Percentiles rank a stretch among this genome's conserved stretches.
These are phyloP conservation scores for Phytophthora europaea DNA, from an alignment of 352 stramenopile genomes.

Conservation along the genomic window DNA sequence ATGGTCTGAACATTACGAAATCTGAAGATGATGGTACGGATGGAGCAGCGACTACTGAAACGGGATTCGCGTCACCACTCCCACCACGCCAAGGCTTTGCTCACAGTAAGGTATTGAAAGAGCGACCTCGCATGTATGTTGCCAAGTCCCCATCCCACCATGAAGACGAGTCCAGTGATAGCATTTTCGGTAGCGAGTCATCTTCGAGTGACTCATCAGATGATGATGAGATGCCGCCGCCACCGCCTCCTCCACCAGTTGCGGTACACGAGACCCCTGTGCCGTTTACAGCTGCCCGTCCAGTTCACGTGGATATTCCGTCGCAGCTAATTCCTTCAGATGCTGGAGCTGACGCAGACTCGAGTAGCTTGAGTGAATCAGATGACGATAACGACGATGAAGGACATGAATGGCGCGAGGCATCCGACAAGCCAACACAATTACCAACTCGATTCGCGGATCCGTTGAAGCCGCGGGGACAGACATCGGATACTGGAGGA, in stretches of 20 bases:
- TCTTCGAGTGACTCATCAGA: constrained; percentile 55
- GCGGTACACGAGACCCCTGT: constrained; percentile 21
- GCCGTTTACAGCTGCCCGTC: constrained; percentile 17
- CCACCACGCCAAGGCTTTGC: constrained; percentile 31
- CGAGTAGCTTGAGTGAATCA: constrained; percentile 57
- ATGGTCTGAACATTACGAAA: constrained; percentile 29
- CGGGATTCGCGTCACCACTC: constrained; percentile 37
- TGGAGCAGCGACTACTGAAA: constrained; percentile 17
- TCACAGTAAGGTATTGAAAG: constrained; percentile 60
- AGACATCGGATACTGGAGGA: not conserved
- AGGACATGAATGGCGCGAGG: constrained; percentile 5
- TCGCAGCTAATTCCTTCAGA: constrained; percentile 48
- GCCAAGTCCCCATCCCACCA: constrained; percentile 68
- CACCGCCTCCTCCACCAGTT: constrained; percentile 52
- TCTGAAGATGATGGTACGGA: constrained; percentile 35
- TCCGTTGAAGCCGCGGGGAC: constrained; percentile 12
- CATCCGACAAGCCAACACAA: constrained; percentile 14
- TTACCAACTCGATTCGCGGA: constrained; percentile 30
- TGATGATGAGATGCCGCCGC: constrained; percentile 60
- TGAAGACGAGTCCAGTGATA: constrained; percentile 89
- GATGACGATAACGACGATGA: constrained; percentile 43
- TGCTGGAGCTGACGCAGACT: constrained; percentile 61
- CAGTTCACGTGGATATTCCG: constrained; percentile 31
- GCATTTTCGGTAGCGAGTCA: constrained; percentile 86
- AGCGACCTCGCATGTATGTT: constrained; percentile 85